Evolutionary conservation across 495 filamentous ascomycete genomes (phyloP), one percentile per base, ranked within the genome.

Genomic region (Penicillium riverlandense): DNA sequence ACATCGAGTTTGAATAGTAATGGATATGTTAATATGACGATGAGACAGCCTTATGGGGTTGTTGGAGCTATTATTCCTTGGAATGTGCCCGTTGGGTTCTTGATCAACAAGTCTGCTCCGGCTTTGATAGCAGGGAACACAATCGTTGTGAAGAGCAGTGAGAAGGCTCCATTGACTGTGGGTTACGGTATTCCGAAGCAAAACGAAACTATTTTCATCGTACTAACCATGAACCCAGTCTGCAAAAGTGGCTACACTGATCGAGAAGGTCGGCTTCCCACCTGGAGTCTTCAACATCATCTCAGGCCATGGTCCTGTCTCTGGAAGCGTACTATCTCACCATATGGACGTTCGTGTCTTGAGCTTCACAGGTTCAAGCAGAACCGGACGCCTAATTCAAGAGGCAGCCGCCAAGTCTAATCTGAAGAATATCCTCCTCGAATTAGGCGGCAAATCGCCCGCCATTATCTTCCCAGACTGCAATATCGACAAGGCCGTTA

Each of bases 261-360:
- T 95, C 67, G 90, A 90, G 72, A 84, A 98, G 73, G 91, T 91
- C 53, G 92, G 92, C 47, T 95, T 97, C 84, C 92, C 92, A 30
- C 79, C 90, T 44, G 92, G 92, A 67, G 92, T 97, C 38, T 73
- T 97, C 60, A 97, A 98, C 78, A 75, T 95, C 69, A 79, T 98
- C 73, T 95, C 90, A 40, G 92, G 92, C 43, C 84, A 92, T 66
- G 92, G 92, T 55, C 88, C 80, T 70, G 65, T 79, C 44, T 91
- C 94, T 41, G 92, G 92, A 67, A 89, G 91, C 31, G 91, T 92
- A 54, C 79, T 98, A 63, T 79, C 92, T 40, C 76, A 80, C 40
- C 92, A 98, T 75, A 96, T 96, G 91, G 86, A 92, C 68, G 72
- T 98, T 52, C 90, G 97, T 78, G 97, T 97, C 82, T 72, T 98